Evolutionary conservation across 345 rosid species (phyloP), one percentile per base, ranked within the genome.

Genomic region (Zanthoxylum bungeanum): DNA sequence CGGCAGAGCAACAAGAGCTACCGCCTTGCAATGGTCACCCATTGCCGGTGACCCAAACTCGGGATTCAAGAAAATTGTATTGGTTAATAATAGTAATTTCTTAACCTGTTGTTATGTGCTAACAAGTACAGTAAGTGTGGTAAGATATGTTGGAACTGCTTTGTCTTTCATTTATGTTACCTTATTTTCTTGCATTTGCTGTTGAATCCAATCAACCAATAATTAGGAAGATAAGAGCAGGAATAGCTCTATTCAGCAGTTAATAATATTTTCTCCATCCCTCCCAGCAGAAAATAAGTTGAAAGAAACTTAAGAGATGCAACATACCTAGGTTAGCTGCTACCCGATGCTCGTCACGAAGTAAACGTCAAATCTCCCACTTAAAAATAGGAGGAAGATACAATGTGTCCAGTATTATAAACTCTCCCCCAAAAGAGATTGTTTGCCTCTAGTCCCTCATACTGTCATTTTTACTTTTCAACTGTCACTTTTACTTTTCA

Each of bases 361-460:
- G 83, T 80, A 79, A 80, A 81, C 55, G 80, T 80, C 81, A 80
- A 71, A 71, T 76, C 85, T 79, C 82, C 84, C 87, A n/a, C 87
- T 81, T 78, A 34, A 81, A 81, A 58, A 70, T 81, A 73, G 77
- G 67, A 69, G 66, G 88, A 88, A 83, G 93, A 81, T 79, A 83
- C 88, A 85, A 76, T 72, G 79, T 72, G 59, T 85, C 80, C 83
- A 74, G 84, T 78, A 77, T 75, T 74, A 84, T 82, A 77, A 80
- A 75, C 62, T 71, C 82, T 68, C 80, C 74, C 70, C 75, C 57
- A 68, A 77, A 74, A 46, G 84, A 79, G 83, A 75, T 75, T 57
- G 21, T 72, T 79, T 76, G 68, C 78, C 80, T 66, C 85, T 70
- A 65, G 76, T 78, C 70, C 77, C 84, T 82, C 84, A 59, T 73